These are phyloP conservation scores for Elaeis guineensis DNA, from an alignment of 176 grass and related monocot genomes.

Conservation along the genomic window DNA sequence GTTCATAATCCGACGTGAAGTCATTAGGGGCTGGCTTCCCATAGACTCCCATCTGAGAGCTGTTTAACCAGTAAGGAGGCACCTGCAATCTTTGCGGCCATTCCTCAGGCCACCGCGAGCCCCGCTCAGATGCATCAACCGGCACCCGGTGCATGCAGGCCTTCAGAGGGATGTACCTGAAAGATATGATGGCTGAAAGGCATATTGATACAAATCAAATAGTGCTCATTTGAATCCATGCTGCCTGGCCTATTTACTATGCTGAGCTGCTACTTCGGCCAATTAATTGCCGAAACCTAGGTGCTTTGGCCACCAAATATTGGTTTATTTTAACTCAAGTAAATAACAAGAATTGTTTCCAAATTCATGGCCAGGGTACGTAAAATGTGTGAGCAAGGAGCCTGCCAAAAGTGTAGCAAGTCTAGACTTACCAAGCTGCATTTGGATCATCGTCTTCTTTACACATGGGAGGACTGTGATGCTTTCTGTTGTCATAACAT, in stretches of 20 bases:
- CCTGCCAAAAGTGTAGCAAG: too few species aligned
- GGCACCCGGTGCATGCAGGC: conserved; percentile 77
- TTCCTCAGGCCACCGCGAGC: conserved; percentile 45
- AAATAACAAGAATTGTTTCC: too few species aligned
- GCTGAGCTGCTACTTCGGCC: too few species aligned
- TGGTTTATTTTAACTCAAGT: too few species aligned
- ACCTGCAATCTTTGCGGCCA: conserved; percentile 54
- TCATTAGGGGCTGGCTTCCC: conserved; percentile 66
- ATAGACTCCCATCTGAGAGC: conserved; percentile 45
- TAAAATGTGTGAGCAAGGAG: too few species aligned
- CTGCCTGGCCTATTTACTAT: background rate
- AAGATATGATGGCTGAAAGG: background rate
- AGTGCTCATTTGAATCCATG: background rate
- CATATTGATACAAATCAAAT: background rate
- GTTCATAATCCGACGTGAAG: conserved; percentile 52
- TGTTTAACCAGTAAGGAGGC: conserved; percentile 72
- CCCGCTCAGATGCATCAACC: conserved; percentile 29
- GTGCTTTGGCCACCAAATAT: too few species aligned
- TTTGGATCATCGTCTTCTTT: conserved; percentile 68
- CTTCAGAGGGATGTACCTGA: conserved; percentile 76
- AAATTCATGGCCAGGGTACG: too few species aligned
- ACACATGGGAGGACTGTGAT: conserved; percentile 80
- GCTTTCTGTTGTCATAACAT: conserved; percentile 55
- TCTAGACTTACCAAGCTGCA: conserved; percentile 48
- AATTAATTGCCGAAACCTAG: too few species aligned